Evolutionary conservation across 306 rosid genomes (phyloP).

Genomic region (Boehmeria nivea): DNA sequence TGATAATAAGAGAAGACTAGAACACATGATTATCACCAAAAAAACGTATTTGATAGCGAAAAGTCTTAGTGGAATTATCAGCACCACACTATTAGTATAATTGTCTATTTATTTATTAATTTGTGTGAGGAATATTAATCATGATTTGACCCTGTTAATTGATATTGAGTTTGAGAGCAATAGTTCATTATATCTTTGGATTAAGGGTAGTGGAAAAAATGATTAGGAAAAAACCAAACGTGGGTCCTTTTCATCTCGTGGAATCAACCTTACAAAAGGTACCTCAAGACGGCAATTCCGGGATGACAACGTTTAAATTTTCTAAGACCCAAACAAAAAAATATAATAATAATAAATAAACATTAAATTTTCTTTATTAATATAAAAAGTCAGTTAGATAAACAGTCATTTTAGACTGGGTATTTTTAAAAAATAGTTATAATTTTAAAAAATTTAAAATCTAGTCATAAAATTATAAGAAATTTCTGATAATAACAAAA

Average conservation of each 20-base stretch:
- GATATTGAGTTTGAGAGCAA: constrained; percentile 3
- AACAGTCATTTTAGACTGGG: no score
- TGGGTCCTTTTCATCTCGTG: neutral
- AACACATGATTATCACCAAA: neutral
- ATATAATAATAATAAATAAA: no score
- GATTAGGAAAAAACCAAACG: constrained; percentile 11
- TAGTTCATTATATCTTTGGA: constrained; percentile 1
- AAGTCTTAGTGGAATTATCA: neutral
- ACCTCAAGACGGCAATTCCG: constrained; percentile 6
- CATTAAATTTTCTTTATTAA: no score
- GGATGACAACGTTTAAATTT: constrained; percentile 14
- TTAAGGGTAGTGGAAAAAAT: constrained; percentile 15
- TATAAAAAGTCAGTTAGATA: no score
- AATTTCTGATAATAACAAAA: no score
- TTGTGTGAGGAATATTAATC: neutral
- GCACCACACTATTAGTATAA: neutral
- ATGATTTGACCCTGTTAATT: constrained; percentile 10
- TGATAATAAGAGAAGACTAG: neutral
- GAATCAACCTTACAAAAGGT: constrained; percentile 1
- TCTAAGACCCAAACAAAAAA: no score
- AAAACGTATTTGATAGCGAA: neutral
- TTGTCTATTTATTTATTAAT: neutral
- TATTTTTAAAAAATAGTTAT: no score
- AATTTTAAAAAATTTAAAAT: no score
- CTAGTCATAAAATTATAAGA: no score